A percentile compares a stretch with the other conserved stretches of the same genome.
Conservation (phyloP, 2,329 filamentous ascomycete genomes). For the Xylariaceae sp. region DNA sequence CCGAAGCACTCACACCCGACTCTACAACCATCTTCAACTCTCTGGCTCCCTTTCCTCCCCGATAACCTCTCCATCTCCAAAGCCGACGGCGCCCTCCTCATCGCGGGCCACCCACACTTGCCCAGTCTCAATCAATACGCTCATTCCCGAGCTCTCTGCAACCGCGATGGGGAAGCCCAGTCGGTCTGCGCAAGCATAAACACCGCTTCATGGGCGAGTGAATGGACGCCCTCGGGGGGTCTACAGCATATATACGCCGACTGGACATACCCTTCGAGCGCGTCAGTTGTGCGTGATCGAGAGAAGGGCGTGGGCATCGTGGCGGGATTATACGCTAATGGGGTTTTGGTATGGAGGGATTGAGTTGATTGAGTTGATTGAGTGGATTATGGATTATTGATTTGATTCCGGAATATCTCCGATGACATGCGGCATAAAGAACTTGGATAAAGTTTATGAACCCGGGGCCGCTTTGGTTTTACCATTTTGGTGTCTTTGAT, state of each 20-base stretch:
- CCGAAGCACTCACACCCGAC: constrained; percentile 1
- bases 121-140: constrained; percentile 30
- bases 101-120: constrained; percentile 36
- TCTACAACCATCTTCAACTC: constrained; percentile 9
- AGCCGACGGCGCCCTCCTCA: constrained; percentile 26
- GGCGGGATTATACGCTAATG: constrained; percentile 34
- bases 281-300: constrained; percentile 29
- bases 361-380: background rate
- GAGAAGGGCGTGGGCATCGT: constrained; percentile 31
- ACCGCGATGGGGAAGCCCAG: constrained; percentile 17
- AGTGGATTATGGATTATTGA: no score
- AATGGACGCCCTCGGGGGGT: constrained; percentile 32
- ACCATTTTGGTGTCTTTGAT: no score
- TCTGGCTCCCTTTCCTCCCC: constrained; percentile 33
- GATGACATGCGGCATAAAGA: no score
- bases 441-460: no score
- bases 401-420: no score
- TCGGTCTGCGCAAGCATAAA: constrained; percentile 12
- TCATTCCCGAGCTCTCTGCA: constrained; percentile 31
- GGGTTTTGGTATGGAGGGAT: constrained; percentile 24
- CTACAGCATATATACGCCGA: constrained; percentile 32
- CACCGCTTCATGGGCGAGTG: constrained; percentile 27
- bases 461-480: no score
- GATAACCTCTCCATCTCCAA: constrained; percentile 35
- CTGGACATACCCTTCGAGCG: constrained; percentile 31